Base-by-base conservation (phyloP, 176 grass and related monocot species). In the Alloteropsis semialata region DNA sequence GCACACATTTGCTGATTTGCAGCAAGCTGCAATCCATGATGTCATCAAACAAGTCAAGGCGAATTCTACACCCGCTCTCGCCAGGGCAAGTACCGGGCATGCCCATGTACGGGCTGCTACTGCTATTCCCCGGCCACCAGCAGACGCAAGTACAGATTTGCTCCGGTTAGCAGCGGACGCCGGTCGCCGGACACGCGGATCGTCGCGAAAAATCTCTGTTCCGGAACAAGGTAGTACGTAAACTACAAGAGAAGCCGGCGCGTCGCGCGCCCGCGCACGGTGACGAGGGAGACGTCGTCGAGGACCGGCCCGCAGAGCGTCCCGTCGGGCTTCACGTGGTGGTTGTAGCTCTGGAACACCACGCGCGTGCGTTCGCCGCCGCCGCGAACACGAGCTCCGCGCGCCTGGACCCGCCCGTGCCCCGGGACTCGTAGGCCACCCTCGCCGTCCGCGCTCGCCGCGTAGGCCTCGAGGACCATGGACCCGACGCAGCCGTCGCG, bases 251-350 rank as follows among this genome's bases (percentile, higher is more conserved):
- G 28, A 11, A 85, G 1, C 8, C 67, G 27, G 19, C 76, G 79
- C 6, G 66, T 57, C 1, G 62, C 16, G 56, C 0, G 65, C 62
- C 19, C 65, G 58, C 50, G 84, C 50, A 85, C 22, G 57, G 51
- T 36, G 48, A 93, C 56, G 66, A 90, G 85, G 10, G 68, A 55
- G 30, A 80, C 70, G 54, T 90, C 78, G 30, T 93, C 91, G 2
- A 90, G 29, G 37, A 90, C 67, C 1, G 91, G 88, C 6, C 91
- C 85, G 62, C 88, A 93, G 4, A 93, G 78, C 37, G 91, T 85
- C 5, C 88, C 91, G 28, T 93, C 91, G 30, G 37, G 32, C 74
- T 85, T 88, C 60, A 54, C 72, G 77, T 76, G 59, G 60, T 90
- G 70, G 73, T 82, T 70, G 59, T 43, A 49, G 85, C 91, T 90